Evolutionary conservation across 2,329 filamentous ascomycete species (phyloP).

Genomic region (Trichoderma sp.): DNA sequence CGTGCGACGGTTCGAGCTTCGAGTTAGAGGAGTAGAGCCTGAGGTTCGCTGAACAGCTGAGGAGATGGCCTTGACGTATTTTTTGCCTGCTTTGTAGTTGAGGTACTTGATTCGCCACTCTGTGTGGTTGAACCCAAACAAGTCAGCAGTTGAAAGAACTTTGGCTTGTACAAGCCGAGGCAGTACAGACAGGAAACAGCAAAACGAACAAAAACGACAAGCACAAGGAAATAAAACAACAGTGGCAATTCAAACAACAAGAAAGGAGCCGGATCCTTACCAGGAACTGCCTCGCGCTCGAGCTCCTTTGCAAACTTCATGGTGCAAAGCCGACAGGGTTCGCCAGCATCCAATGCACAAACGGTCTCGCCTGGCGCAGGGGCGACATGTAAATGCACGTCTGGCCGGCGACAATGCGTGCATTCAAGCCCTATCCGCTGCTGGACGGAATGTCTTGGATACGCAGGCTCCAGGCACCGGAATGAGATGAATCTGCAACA

Average conservation of each 20-base stretch:
- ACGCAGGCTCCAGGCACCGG: constrained; percentile 7
- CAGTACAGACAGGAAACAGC: background rate
- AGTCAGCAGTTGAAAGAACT: background rate
- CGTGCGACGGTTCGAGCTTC: constrained; percentile 38
- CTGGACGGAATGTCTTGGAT: background rate
- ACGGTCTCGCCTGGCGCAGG: constrained; percentile 1
- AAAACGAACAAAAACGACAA: background rate
- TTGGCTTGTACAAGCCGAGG: constrained; percentile 1
- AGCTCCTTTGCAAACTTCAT: constrained; percentile 77
- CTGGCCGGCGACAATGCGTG: constrained; percentile 24
- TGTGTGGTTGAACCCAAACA: constrained; percentile 41
- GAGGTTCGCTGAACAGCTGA: constrained; percentile 66
- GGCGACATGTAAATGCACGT: constrained; percentile 20
- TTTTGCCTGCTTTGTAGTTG: constrained; percentile 94
- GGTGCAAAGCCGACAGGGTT: constrained; percentile 28
- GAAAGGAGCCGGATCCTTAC: constrained; percentile 39
- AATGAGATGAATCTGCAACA: constrained; percentile 14
- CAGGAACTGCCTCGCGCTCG: constrained; percentile 84
- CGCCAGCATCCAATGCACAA: background rate
- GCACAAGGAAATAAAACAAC: background rate
- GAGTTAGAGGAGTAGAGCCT: constrained; percentile 51
- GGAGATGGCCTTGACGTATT: constrained; percentile 81
- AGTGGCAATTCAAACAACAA: background rate
- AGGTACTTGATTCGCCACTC: constrained; percentile 95
- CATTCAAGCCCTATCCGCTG: background rate